Evolutionary conservation across 768 basidiomycete species (phyloP), one percentile per base, ranked within the genome.

Genomic region (Mycena kentingensis): DNA sequence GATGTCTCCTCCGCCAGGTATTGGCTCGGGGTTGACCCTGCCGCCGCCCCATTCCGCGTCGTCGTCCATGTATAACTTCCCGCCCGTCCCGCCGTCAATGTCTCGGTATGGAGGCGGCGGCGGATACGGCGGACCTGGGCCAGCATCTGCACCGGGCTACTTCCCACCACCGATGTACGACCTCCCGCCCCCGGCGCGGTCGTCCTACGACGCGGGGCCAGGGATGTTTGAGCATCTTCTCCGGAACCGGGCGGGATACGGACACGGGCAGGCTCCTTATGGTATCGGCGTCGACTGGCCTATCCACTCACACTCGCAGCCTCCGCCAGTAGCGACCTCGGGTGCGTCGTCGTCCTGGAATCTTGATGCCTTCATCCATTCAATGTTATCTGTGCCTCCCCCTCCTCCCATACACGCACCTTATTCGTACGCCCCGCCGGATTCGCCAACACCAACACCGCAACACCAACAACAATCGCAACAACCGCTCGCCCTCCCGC

Each of bases 281-380:
- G 37, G 37, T 39, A n/a, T n/a, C n/a, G n/a, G n/a, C n/a, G 34
- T 43, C 0, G 57, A 59, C 35, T 59, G 57, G 57, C 57, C 57
- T 19, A 47, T 59, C 16, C 57, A 59, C 38, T 36, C 54, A 2
- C 37, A 7, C 31, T 29, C 26, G 27, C 37, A 6, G 19, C 27
- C 27, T 28, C 46, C 10, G 34, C 44, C 24, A n/a, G n/a, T n/a
- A 31, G 46, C 51, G n/a, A 27, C 44, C 35, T 49, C 53, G 50
- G 57, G 57, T 59, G 57, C n/a, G n/a, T n/a, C 57, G 57, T 59
- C 53, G 24, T 59, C 57, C 52, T 55, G 57, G 57, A 59, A 59
- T 59, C 24, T 59, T 55, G 57, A 59, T 49, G 37, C 42, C 28
- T 59, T 59, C 57, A 59, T 59, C 51, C 28, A 59, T 52, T 54